Base-by-base conservation (phyloP, 192 early-diverging fungal species). In the Umbelopsis vinacea region DNA sequence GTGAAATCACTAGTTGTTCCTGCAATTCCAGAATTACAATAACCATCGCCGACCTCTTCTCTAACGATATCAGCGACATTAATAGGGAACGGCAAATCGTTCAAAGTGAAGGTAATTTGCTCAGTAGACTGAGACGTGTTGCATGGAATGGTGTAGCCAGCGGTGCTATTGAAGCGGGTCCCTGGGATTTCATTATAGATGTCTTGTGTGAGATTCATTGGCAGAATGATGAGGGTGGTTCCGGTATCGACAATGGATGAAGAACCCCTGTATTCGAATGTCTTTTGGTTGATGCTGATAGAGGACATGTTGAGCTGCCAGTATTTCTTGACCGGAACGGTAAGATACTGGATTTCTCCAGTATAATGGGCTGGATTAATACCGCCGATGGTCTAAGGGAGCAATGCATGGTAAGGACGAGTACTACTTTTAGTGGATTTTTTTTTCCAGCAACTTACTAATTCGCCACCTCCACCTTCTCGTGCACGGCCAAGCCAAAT, bases 211-310 rank as follows among this genome's bases (percentile, higher is more conserved):
- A 81, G 66, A 0, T 50, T 40, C 21, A 75, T 50, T 4, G 88
- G 85, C 1, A 86, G 52, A 75, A 92, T 71, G 35, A 86, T 67
- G 6, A 85, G 70, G 0, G 86, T 83, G 12, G 88, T 87, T 19
- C 88, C 88, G 2, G 86, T 88, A 67, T 89, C 88, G 6, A 89
- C 77, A n/a, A 84, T 82, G 6, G 83, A 73, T 35, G 60, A 17
- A 5, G 55, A 24, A 3, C 46, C 26, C 3, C 12, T 12, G 19
- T 55, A 66, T 3, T 40, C 3, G 2, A 80, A 50, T 14, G 79
- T 70, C 6, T 68, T 35, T 37, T 77, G 70, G 24, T 76, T 74
- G 40, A 86, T 69, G 22, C 66, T 68, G 43, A 86, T 71, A 3
- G 77, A 70, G 4, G 76, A 69, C 35, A 83, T 67, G 8, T 74